Conservation (phyloP, 352 stramenopile species). For the Pythium periplocum region DNA sequence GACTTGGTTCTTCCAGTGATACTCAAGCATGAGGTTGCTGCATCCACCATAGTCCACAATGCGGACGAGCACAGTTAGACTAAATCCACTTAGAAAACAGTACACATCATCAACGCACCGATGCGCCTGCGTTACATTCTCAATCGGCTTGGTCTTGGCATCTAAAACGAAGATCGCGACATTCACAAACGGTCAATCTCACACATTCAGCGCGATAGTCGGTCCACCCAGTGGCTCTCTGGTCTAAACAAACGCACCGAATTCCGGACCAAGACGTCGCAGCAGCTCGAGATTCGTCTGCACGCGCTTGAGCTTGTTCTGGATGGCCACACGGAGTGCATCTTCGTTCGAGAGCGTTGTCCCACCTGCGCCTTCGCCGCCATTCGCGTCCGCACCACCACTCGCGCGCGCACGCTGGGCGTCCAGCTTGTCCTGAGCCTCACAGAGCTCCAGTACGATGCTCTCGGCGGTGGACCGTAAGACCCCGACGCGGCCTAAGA, state of each 20-base stretch:
- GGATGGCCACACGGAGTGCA: slow-evolving; percentile 67
- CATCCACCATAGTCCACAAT: too few species aligned
- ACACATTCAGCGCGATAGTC: too few species aligned
- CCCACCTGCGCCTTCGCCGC: slow-evolving; percentile 5
- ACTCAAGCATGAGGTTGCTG: slow-evolving; percentile 85
- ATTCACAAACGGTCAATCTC: too few species aligned
- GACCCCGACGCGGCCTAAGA: slow-evolving; percentile 76
- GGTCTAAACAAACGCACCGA: slow-evolving; percentile 34
- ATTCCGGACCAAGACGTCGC: slow-evolving; percentile 77
- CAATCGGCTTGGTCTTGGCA: slow-evolving; percentile 83
- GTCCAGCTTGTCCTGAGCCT: slow-evolving; percentile 64
- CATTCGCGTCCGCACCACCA: background rate
- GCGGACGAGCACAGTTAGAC: too few species aligned
- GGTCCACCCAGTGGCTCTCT: too few species aligned
- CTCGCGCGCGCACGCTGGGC: slow-evolving; percentile 18
- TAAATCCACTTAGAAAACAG: too few species aligned
- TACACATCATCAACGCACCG: slow-evolving; percentile 21
- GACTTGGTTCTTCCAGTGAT: slow-evolving; percentile 87
- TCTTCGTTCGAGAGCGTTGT: slow-evolving; percentile 33
- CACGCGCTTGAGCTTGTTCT: slow-evolving; percentile 82
- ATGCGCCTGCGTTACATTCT: slow-evolving; percentile 81
- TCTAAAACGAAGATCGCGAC: slow-evolving; percentile 23
- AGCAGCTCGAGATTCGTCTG: slow-evolving; percentile 85
- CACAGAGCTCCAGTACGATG: slow-evolving; percentile 80
- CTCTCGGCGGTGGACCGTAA: slow-evolving; percentile 80